phyloP scores from a whole-genome alignment of 148 eudicot species.

The Chenopodium quinoa region DNA sequence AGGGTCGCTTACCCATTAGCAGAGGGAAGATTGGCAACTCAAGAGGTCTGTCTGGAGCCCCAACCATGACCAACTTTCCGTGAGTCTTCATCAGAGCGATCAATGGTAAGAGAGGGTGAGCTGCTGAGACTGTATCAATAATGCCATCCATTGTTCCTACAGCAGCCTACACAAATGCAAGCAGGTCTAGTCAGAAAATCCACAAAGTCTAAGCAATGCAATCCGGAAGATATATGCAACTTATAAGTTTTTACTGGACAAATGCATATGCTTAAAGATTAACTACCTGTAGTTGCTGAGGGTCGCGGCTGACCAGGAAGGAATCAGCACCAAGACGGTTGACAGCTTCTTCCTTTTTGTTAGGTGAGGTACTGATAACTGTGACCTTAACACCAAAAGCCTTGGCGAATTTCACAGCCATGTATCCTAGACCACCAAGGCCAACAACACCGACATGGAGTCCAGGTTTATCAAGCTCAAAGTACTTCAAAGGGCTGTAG shows the following conservation, averaged over 20 bases:
- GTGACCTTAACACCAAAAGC: conserved; percentile 50
- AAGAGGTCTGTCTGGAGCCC: conserved; percentile 39
- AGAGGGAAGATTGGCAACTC: conserved; percentile 36
- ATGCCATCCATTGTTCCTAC: conserved; percentile 49
- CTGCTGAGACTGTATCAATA: conserved; percentile 42
- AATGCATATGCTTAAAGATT: no score
- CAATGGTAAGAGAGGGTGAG: conserved; percentile 37
- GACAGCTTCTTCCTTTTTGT: conserved; percentile 48
- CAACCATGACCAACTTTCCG: conserved; percentile 42
- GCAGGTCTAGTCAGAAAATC: neutral
- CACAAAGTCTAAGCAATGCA: neutral
- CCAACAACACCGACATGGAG: conserved; percentile 44
- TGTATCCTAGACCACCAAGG: conserved; percentile 52
- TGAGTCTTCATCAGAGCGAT: conserved; percentile 38
- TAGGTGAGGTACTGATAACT: conserved; percentile 43
- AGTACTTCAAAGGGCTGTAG: conserved; percentile 40
- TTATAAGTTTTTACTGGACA: no score
- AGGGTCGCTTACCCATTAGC: conserved; percentile 26
- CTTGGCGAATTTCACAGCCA: conserved; percentile 54
- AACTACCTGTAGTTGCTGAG: conserved; percentile 33
- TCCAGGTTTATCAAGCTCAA: conserved; percentile 41
- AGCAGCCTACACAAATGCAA: conserved; percentile 33
- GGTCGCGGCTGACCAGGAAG: conserved; percentile 32
- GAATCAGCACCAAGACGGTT: conserved; percentile 37
- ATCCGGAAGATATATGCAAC: no score